Evolutionary conservation across 208 protist species (phyloP), one percentile per base, ranked within the genome.

Genomic region (Leishmania mexicana): DNA sequence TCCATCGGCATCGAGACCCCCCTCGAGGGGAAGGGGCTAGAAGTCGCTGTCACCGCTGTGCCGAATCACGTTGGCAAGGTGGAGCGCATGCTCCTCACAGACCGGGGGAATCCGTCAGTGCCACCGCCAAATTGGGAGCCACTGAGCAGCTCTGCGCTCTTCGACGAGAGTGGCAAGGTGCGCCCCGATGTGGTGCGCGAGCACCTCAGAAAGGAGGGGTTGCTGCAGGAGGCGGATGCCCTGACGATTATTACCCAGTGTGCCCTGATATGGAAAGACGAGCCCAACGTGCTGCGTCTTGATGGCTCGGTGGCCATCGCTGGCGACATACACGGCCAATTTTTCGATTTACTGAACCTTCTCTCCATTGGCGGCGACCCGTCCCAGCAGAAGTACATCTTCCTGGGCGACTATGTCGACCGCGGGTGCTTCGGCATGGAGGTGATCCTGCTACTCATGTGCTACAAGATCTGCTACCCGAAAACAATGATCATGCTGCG

Each of bases 271-370:
- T 92, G 93, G 87, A 92, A 88, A 53, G 79, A 93, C 38, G 97
- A 99, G 83, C 93, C 95, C 21, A 99, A 99, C 80, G 85, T 98
- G 51, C 79, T 98, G 51, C 76, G 76, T 1, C 58, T 98, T 60
- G 76, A 96, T 28, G 95, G 92, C 53, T 90, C 94, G 47, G 94
- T 96, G 70, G 91, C 92, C 19, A 87, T 98, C 21, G 91, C 89
- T 78, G 98, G 99, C 40, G 99, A 99, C 89, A 93, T 99, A 38
- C 98, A 99, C 87, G 98, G 99, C 8, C 99, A 99, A 88, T 99
- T 97, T 80, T 99, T 97, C 80, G 99, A 99, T 85, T 81, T 99
- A 31, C 65, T 99, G 40, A 99, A 98, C 83, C 86, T 99, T 19
- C 94, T 99, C 42, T 96, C 98, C 68, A 92, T 99, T 77, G 96